Evolutionary conservation across 2,329 filamentous ascomycete species (phyloP).

Genomic region (Exophiala sp.): DNA sequence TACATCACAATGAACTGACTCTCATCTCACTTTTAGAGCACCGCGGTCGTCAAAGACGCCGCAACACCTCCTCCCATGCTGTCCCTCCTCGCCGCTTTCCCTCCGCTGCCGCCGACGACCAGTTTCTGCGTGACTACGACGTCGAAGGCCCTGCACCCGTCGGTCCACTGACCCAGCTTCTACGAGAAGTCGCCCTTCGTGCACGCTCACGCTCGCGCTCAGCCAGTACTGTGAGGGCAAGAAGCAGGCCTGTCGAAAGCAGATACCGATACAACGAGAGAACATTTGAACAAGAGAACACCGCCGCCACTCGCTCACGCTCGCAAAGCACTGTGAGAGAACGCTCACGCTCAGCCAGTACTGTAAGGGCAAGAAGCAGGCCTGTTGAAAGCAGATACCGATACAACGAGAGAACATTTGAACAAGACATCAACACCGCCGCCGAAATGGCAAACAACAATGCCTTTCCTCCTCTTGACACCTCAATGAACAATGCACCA

Average conservation of each 20-base stretch:
- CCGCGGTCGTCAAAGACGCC: background rate
- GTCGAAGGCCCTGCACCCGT: too few species aligned
- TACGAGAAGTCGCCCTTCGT: background rate
- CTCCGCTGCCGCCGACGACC: too few species aligned
- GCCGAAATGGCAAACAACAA: constrained; percentile 13
- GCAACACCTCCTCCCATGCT: background rate
- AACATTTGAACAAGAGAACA: background rate
- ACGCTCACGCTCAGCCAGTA: too few species aligned
- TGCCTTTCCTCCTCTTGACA: constrained; percentile 27
- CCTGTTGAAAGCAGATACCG: background rate
- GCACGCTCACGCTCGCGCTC: background rate
- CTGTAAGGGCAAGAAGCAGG: background rate
- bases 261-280: background rate
- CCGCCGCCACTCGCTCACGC: background rate
- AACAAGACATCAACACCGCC: background rate
- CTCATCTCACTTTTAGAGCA: background rate
- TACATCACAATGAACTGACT: background rate
- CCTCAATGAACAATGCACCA: constrained; percentile 11
- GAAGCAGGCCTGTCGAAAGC: background rate
- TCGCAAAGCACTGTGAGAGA: background rate
- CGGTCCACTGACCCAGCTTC: too few species aligned
- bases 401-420: background rate
- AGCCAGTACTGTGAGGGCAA: background rate
- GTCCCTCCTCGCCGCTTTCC: too few species aligned
- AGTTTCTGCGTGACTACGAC: too few species aligned